Evolutionary conservation across 345 rosid genomes (phyloP).

Genomic region (Clausena lansium): DNA sequence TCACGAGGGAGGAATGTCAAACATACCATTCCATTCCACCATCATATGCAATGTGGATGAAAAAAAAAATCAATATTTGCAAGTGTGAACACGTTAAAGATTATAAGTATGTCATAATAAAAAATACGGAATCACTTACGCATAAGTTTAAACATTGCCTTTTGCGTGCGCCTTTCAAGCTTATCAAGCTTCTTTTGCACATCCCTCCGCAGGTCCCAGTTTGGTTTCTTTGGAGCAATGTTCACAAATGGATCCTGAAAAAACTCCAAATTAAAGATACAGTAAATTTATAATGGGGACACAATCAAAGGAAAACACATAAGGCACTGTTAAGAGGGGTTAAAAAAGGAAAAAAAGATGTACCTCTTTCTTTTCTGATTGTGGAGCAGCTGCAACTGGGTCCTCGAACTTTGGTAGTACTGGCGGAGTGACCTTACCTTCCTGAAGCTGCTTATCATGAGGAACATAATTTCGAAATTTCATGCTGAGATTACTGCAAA

Average conservation of each 20-base stretch:
- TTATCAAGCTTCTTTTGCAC: conserved; percentile 95
- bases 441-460: conserved; percentile 90
- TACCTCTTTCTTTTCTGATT: conserved; percentile 68
- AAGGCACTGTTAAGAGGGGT: not conserved
- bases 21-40: not conserved
- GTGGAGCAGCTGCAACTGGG: conserved; percentile 57
- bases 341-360: not conserved
- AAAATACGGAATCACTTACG: conserved; percentile 43
- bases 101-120: too few relatives aligned
- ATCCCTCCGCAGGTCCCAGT: conserved; percentile 94
- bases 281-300: not conserved
- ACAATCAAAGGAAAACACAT: not conserved
- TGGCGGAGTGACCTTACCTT: conserved; percentile 81
- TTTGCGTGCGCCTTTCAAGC: conserved; percentile 86
- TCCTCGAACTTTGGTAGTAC: conserved; percentile 89
- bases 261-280: not conserved
- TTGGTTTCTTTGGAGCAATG: conserved; percentile 98
- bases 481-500: conserved; percentile 61
- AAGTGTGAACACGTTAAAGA: not conserved
- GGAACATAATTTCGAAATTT: conserved; percentile 95
- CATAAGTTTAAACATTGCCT: conserved; percentile 74
- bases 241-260: conserved; percentile 86
- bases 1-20: not conserved
- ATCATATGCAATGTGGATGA: not conserved
- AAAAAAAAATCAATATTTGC: not conserved